Evolutionary conservation across 2,329 filamentous ascomycete genomes (phyloP).

Genomic region (Coniosporium tulheliwenetii): DNA sequence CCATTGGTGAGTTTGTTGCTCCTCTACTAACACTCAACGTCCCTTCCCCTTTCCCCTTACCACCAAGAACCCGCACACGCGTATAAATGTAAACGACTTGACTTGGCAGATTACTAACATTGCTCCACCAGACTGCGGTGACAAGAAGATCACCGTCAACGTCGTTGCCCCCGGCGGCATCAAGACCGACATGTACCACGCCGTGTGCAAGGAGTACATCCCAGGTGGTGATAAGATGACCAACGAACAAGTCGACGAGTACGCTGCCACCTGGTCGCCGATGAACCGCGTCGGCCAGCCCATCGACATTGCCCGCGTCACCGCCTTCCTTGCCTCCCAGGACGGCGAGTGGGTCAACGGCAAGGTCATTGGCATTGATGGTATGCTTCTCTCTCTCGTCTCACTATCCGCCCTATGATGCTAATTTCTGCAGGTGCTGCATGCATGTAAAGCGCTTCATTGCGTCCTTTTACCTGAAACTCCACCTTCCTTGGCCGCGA

Average conservation of each 20-base stretch:
- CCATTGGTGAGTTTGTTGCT: conserved; percentile 21
- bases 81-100: neutral
- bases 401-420: too few relatives aligned
- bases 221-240: conserved; percentile 38
- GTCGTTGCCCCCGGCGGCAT: conserved; percentile 42
- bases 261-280: conserved; percentile 48
- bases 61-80: too few relatives aligned
- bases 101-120: conserved; percentile 3
- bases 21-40: neutral
- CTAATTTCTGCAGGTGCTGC: too few relatives aligned
- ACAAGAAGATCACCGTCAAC: conserved; percentile 43
- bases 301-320: conserved; percentile 51
- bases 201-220: conserved; percentile 48
- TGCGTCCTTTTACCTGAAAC: too few relatives aligned
- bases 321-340: conserved; percentile 43
- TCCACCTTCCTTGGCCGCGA: too few relatives aligned
- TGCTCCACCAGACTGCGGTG: conserved; percentile 24
- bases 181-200: conserved; percentile 45
- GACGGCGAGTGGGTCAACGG: conserved; percentile 41
- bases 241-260: conserved; percentile 46
- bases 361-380: conserved; percentile 33
- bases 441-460: too few relatives aligned
- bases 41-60: neutral
- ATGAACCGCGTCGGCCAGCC: conserved; percentile 50
- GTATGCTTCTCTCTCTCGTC: too few relatives aligned